These are phyloP conservation scores for Uncinocarpus reesii DNA, from an alignment of 2,329 filamentous ascomycete genomes.

Conservation along the genomic window DNA sequence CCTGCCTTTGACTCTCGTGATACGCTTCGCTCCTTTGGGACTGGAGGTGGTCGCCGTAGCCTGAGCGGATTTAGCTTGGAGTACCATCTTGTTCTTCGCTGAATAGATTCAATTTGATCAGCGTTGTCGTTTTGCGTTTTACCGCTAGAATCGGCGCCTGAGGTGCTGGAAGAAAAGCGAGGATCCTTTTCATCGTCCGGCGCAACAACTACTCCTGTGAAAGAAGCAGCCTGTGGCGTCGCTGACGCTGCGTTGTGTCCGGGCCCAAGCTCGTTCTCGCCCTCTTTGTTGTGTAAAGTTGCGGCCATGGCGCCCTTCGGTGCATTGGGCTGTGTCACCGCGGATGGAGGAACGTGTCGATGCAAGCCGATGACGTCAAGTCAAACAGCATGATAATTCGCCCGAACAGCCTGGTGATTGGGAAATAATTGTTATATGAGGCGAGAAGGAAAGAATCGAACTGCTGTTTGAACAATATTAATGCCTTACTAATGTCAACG, in stretches of 20 bases:
- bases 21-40: slow-evolving; percentile 43
- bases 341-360: slow-evolving; percentile 3
- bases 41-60: slow-evolving; percentile 43
- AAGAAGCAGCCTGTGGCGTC: not conserved
- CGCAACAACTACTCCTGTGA: not conserved
- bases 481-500: too few relatives aligned
- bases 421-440: too few relatives aligned
- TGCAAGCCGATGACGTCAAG: slow-evolving; percentile 9
- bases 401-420: not conserved
- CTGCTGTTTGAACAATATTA: too few relatives aligned
- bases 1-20: slow-evolving; percentile 63
- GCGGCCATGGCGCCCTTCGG: slow-evolving; percentile 3
- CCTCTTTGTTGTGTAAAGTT: not conserved
- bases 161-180: not conserved
- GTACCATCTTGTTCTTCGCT: slow-evolving; percentile 28
- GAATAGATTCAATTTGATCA: not conserved
- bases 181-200: slow-evolving; percentile 1
- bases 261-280: not conserved
- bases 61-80: slow-evolving; percentile 36
- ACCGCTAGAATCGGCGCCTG: not conserved
- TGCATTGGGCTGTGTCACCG: not conserved
- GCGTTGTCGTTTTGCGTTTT: not conserved
- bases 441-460: too few relatives aligned
- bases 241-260: not conserved
- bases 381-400: not conserved